These are phyloP conservation scores for Boeremia lycopersici DNA, from an alignment of 2,329 filamentous ascomycete genomes.

Conservation along the genomic window DNA sequence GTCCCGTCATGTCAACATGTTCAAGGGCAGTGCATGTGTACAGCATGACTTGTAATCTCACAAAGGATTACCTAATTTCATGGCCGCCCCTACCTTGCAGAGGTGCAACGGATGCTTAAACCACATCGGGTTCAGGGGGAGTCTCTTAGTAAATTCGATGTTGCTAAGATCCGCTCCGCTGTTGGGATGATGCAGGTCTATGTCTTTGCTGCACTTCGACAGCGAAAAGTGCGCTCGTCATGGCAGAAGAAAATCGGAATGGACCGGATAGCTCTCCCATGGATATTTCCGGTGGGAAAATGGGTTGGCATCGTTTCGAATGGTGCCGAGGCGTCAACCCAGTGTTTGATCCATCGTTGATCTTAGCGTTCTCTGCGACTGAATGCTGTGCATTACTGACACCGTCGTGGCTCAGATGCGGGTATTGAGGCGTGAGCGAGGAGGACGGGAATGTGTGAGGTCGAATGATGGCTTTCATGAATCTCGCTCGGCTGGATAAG, in stretches of 20 bases:
- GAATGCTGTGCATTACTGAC: background rate
- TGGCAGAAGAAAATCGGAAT: background rate
- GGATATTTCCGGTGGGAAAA: background rate
- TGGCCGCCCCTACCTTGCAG: too few species aligned
- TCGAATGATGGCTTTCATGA: background rate
- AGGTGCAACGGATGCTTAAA: too few species aligned
- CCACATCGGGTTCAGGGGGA: too few species aligned
- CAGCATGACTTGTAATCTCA: background rate
- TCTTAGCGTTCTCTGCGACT: background rate
- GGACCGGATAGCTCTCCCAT: background rate
- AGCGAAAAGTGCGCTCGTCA: background rate
- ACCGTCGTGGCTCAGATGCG: background rate
- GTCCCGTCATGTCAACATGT: background rate
- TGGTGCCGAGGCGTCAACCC: background rate
- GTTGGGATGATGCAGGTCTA: background rate
- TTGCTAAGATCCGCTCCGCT: background rate
- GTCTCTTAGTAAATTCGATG: too few species aligned
- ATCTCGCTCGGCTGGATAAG: background rate
- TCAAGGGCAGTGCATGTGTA: background rate
- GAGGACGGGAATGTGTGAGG: background rate
- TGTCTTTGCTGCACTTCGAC: background rate
- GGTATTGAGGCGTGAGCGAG: background rate
- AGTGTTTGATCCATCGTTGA: background rate
- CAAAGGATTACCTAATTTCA: too few species aligned
- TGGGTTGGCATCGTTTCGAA: background rate